Base-by-base conservation (phyloP, 805 yeast genomes). In the Deakozyma indianensis region DNA sequence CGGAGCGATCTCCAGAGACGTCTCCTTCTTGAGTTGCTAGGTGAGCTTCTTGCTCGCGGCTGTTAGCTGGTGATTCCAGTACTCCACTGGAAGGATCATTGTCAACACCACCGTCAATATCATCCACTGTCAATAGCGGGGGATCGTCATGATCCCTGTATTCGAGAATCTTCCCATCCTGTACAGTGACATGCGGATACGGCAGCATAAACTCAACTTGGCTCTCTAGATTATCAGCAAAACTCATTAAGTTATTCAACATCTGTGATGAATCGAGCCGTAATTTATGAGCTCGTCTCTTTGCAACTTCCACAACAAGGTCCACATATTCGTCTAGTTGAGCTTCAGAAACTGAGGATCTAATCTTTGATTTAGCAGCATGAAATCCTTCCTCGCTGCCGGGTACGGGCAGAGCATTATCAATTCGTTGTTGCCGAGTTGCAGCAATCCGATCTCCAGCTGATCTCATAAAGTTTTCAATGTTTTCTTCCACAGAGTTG, bases 241-340 rank as follows among this genome's bases (percentile, higher is more conserved):
- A 32, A 32, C 18, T 11, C 38, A 32, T 32, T 7, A 32, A n/a
- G 16, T 32, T 23, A 15, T 42, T 22, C 4, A 32, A 7, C 4
- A 41, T 23, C 22, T n/a, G 21, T 3, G 4, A 16, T 3, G 40
- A 23, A 29, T 45, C 42, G 2, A n/a, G 11, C 18, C 45, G 27
- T 14, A 41, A 35, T 20, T 23, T n/a, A 16, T 35, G 22, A 5
- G 47, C 20, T 20, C 47, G 42, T 22, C 41, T 18, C n/a, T 45
- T 23, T 20, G 45, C 28, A 18, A 41, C 47, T 25, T 27, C 23
- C 23, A 43, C 22, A 9, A 47, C 43, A 14, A 23, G 18, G 11
- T 35, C 41, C 2, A 25, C 38, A 4, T 41, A 42, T 21, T 35
- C 21, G n/a, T 25, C 23, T 3, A 47, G 25, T 28, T 32, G 18